phyloP scores from a whole-genome alignment of 2,329 filamentous ascomycete genomes.

The Penicillium fuscoglaucum region DNA sequence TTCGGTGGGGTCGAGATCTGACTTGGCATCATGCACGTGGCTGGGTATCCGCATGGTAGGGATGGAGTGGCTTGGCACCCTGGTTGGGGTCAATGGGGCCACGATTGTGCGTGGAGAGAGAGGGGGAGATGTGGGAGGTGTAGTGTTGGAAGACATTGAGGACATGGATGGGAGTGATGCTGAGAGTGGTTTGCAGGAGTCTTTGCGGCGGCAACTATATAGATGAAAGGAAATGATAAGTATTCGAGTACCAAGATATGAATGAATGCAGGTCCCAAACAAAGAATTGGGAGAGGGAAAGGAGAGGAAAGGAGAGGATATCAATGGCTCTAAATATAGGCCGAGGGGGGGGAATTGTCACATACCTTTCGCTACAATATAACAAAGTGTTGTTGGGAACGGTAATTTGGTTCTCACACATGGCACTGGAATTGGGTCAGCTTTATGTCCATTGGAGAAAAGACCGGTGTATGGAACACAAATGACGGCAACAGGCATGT shows the following conservation, averaged over 20 bases:
- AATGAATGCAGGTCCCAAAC: not conserved
- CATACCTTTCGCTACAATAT: constrained; percentile 66
- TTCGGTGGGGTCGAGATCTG: constrained; percentile 52
- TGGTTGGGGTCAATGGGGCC: constrained; percentile 39
- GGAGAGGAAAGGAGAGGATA: not conserved
- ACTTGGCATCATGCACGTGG: constrained; percentile 39
- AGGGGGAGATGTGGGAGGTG: constrained; percentile 37
- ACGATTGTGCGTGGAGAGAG: constrained; percentile 41
- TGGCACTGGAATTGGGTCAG: constrained; percentile 52
- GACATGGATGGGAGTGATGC: constrained; percentile 38
- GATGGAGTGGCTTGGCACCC: constrained; percentile 17
- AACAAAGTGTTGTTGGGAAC: constrained; percentile 60
- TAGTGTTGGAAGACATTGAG: constrained; percentile 32
- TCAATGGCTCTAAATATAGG: constrained; percentile 2
- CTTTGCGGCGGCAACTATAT: constrained; percentile 48
- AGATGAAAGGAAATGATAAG: not conserved
- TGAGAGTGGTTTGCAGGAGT: constrained; percentile 48
- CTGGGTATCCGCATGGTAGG: constrained; percentile 41
- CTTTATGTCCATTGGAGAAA: constrained; percentile 23
- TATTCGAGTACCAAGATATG: constrained; percentile 2
- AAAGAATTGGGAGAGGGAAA: not conserved
- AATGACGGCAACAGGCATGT: constrained; percentile 22
- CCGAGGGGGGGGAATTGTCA: not conserved
- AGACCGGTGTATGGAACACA: constrained; percentile 13
- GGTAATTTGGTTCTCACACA: constrained; percentile 66